Base-by-base conservation (phyloP, 2,329 filamentous ascomycete genomes). In the Pleurostoma richardsiae region DNA sequence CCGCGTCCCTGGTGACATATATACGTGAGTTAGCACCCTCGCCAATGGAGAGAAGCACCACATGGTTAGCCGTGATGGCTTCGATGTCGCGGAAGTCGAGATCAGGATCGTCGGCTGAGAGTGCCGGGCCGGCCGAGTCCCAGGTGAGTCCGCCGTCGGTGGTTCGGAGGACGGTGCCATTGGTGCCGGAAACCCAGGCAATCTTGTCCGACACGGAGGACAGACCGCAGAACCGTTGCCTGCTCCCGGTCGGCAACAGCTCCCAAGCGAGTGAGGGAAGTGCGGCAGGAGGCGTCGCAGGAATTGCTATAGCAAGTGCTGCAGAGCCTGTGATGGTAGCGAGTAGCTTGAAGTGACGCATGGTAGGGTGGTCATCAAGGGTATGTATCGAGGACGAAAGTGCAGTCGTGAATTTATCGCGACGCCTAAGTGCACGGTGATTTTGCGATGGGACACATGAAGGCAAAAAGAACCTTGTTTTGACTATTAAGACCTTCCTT, bases 81-180 rank as follows among this genome's bases (percentile, higher is more conserved):
- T 71, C 64, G 19, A 69, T 64, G 29, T 64, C 61, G 71, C 80
- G 83, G 56, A 78, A 77, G 40, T 65, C 56, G 26, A 64, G 56
- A 10, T 47, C 51, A 1, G 53, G 44, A 48, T 58, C 57, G 5
- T 52, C 52, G 7, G 27, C 41, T 1, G 55, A 30, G 31, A 60
- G 46, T n/a, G 28, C 26, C 3, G 62, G 62, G 3, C 62, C 62
- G 19, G 65, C 58, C 0, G 61, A 58, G 3, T 41, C 38, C 63
- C 62, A 65, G 3, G 58, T 60, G 6, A 39, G 30, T 11, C 63
- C 63, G 44, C 55, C 58, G 50, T 65, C 56, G 4, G 38, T 46
- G 6, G 63, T 58, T 8, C 55, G 56, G 1, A 65, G 55, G 4
- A 66, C 59, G 3, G 60, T 65, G 28, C 54, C 57, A 40, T 48